Evolutionary conservation across 495 filamentous ascomycete species (phyloP).

Genomic region (Ascobolus immersus): DNA sequence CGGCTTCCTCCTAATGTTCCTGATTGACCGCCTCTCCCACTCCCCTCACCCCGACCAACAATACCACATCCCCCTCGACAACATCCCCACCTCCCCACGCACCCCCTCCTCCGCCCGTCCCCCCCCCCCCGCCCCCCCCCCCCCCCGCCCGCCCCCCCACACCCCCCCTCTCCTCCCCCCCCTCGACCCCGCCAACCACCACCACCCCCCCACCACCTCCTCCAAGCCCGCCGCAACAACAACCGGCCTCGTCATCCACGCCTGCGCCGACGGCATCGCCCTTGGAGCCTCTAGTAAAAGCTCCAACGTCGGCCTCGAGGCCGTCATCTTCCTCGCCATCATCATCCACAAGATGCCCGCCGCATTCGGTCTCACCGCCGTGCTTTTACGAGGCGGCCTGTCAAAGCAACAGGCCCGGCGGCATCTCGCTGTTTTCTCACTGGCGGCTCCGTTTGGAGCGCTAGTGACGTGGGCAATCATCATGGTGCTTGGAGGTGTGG

Average conservation of each 20-base stretch:
- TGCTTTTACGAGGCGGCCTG: slow-evolving; percentile 53
- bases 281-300: slow-evolving; percentile 61
- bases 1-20: slow-evolving; percentile 90
- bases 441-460: slow-evolving; percentile 73
- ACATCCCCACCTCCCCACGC: slow-evolving; percentile 16
- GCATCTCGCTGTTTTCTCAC: slow-evolving; percentile 71
- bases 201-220: slow-evolving; percentile 21
- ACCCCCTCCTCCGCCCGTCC: slow-evolving; percentile 13
- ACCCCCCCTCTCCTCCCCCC: slow-evolving; percentile 12
- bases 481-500: slow-evolving; percentile 36
- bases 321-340: slow-evolving; percentile 85
- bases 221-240: slow-evolving; percentile 40
- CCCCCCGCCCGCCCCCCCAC: slow-evolving; percentile 11
- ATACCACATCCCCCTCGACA: slow-evolving; percentile 12
- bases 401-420: slow-evolving; percentile 61
- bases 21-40: slow-evolving; percentile 69
- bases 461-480: slow-evolving; percentile 59
- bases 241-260: slow-evolving; percentile 81
- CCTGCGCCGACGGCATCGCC: slow-evolving; percentile 87
- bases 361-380: slow-evolving; percentile 75
- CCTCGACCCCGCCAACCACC: too few relatives aligned
- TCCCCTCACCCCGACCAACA: slow-evolving; percentile 36
- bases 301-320: slow-evolving; percentile 44
- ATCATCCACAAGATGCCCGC: slow-evolving; percentile 95
- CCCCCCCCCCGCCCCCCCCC: slow-evolving; percentile 8